Percentiles rank a stretch among this genome's conserved stretches.
Evolutionary conservation across 257 asterid genomes (phyloP).

Genomic region (Solanum ossicruentum): DNA sequence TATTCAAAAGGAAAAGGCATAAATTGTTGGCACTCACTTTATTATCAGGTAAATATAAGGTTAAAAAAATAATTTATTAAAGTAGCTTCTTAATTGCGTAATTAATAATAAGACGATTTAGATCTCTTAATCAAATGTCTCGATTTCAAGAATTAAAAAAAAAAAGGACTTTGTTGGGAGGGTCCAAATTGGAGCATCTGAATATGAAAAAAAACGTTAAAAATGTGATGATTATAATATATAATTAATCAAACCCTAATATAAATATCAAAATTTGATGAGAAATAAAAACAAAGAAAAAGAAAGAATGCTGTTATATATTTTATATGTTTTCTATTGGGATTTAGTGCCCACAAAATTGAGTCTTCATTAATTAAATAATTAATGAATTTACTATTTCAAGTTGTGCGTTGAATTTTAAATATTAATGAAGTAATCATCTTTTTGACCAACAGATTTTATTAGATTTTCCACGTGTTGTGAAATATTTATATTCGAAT

Average conservation of each 20-base stretch:
- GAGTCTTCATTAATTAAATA: not conserved
- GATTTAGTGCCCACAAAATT: not conserved
- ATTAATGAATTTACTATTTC: not conserved
- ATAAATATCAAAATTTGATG: rapidly evolving
- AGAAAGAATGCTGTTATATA: no score
- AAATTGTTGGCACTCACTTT: not conserved
- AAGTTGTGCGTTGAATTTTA: not conserved
- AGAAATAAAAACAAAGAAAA: not conserved
- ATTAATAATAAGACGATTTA: no score
- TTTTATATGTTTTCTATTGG: no score
- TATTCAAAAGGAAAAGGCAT: not conserved
- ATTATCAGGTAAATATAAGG: not conserved
- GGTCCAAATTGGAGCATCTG: rapidly evolving
- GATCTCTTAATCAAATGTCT: no score
- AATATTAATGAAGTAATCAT: not conserved
- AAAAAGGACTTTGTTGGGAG: not conserved
- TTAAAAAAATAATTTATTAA: not conserved
- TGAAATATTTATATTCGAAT: not conserved
- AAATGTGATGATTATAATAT: not conserved
- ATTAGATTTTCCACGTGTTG: not conserved
- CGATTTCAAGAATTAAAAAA: not conserved
- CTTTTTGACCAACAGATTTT: not conserved
- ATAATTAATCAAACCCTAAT: rapidly evolving
- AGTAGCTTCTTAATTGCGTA: not conserved
- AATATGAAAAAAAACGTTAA: not conserved